Percentiles rank a stretch among this genome's conserved stretches.
phyloP scores from a whole-genome alignment of 1,139 yeast genomes.

The Meyerozyma guilliermondii region DNA sequence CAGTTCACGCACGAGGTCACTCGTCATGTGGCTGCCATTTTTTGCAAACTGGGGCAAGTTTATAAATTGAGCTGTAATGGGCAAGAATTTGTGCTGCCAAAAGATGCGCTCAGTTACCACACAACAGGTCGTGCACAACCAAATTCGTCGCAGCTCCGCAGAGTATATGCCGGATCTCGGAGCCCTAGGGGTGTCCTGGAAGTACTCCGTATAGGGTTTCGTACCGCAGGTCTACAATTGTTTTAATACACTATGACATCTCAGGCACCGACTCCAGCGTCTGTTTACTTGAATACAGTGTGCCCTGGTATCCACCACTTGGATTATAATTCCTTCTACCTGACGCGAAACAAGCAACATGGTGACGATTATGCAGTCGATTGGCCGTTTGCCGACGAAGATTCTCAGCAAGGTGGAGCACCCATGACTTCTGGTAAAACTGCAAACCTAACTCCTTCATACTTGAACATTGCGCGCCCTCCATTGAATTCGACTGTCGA shows the following conservation, averaged over 20 bases:
- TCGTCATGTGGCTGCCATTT: no score
- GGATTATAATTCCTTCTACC: conserved; percentile 24
- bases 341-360: conserved; percentile 8
- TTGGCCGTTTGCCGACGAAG: conserved; percentile 32
- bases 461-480: conserved; percentile 38
- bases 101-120: not conserved
- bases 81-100: not conserved
- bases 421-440: conserved; percentile 10
- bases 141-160: not conserved
- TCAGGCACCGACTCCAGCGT: conserved; percentile 13
- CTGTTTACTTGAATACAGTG: conserved; percentile 31
- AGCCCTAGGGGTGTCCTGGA: not conserved
- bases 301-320: conserved; percentile 34
- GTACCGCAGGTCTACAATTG: not conserved
- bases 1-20: no score
- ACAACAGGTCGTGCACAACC: not conserved
- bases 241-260: not conserved
- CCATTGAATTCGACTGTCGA: conserved; percentile 27
- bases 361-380: conserved; percentile 9
- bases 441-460: conserved; percentile 21
- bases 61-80: not conserved
- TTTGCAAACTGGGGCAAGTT: no score
- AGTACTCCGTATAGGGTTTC: not conserved
- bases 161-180: not conserved
- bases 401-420: conserved; percentile 5